phyloP scores from a whole-genome alignment of 192 early-diverging fungal genomes.

The Rhizoclosmatium globosum region DNA sequence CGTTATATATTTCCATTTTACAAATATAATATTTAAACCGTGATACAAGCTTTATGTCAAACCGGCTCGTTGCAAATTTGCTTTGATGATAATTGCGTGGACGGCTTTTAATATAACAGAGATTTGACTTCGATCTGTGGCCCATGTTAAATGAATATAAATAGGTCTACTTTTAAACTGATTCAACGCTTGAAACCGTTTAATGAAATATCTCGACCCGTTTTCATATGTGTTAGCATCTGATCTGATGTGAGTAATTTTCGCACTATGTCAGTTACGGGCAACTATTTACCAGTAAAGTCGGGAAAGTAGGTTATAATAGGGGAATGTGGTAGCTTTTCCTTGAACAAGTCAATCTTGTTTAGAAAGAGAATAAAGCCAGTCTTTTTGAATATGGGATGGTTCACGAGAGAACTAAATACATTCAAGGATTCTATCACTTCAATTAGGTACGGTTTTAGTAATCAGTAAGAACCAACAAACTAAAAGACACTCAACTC shows the following conservation, averaged over 20 bases:
- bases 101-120: not conserved
- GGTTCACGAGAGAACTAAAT: not conserved
- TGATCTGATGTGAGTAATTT: not conserved
- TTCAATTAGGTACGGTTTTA: no score
- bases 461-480: not conserved
- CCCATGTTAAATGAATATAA: conserved; percentile 69
- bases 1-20: no score
- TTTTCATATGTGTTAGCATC: conserved; percentile 55
- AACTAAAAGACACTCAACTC: not conserved
- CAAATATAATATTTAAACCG: no score
- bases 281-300: not conserved
- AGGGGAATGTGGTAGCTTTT: conserved; percentile 7
- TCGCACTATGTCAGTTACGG: no score
- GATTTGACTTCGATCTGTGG: conserved; percentile 66
- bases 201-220: conserved; percentile 55
- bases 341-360: conserved; percentile 49
- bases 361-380: conserved; percentile 46
- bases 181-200: conserved; percentile 52
- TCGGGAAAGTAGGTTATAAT: not conserved
- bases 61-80: not conserved
- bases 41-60: not conserved
- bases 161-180: conserved; percentile 45
- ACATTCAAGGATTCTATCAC: not conserved
- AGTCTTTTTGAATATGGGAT: conserved; percentile 4
- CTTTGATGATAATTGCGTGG: not conserved